A percentile compares a stretch with the other conserved stretches of the same genome.
These are phyloP conservation scores for Pichia californica DNA, from an alignment of 805 yeast species.

Conservation along the genomic window DNA sequence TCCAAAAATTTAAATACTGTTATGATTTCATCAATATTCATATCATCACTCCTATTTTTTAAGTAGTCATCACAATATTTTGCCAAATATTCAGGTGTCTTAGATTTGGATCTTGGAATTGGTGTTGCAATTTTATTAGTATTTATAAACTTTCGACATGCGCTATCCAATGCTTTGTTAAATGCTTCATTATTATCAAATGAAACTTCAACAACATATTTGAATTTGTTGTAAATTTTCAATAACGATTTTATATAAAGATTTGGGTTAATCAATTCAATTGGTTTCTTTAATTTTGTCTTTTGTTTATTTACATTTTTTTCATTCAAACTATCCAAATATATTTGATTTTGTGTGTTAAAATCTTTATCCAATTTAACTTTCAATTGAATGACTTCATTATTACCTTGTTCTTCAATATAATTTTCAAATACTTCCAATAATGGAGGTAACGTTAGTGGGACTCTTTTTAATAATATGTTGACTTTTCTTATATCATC, in stretches of 20 bases:
- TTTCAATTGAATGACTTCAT: conserved; percentile 52
- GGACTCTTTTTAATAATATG: conserved; percentile 68
- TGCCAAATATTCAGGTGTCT: conserved; percentile 88
- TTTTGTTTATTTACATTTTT: conserved; percentile 1
- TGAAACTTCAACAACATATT: conserved; percentile 54
- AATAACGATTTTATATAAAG: conserved; percentile 73
- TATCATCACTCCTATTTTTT: conserved; percentile 68
- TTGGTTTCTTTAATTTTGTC: conserved; percentile 6
- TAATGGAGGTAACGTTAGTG: conserved; percentile 70
- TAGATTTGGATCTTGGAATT: conserved; percentile 52
- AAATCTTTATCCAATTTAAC: conserved; percentile 19
- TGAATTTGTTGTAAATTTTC: conserved; percentile 61
- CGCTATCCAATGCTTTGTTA: conserved; percentile 82
- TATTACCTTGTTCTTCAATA: conserved; percentile 58
- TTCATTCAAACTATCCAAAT: conserved; percentile 1
- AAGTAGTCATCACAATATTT: conserved; percentile 80
- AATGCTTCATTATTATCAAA: conserved; percentile 72
- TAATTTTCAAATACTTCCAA: conserved; percentile 67
- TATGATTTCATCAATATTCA: conserved; percentile 82
- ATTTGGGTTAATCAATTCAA: conserved; percentile 50
- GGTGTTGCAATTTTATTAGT: conserved; percentile 73
- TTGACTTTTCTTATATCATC: conserved; percentile 77
- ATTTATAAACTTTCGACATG: conserved; percentile 81
- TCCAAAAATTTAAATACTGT: conserved; percentile 79
- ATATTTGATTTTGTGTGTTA: not conserved